phyloP scores from a whole-genome alignment of 2,329 filamentous ascomycete species.

The Aspergillus japonicus region DNA sequence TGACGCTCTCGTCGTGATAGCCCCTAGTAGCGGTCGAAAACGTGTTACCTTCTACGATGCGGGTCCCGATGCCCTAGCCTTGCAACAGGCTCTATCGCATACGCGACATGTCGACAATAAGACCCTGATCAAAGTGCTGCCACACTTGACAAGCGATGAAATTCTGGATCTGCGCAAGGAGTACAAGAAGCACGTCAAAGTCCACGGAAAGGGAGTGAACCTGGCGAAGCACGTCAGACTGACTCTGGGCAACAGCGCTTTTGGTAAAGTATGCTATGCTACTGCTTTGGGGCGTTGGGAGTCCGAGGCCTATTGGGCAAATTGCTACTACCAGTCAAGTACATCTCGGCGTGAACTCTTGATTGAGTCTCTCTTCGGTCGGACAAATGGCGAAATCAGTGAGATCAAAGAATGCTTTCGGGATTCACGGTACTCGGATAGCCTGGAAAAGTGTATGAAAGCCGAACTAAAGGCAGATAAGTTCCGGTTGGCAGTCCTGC shows the following conservation, averaged over 20 bases:
- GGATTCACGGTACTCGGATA: constrained; percentile 88
- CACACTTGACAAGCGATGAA: constrained; percentile 80
- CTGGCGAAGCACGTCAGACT: constrained; percentile 53
- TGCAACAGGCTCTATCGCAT: constrained; percentile 72
- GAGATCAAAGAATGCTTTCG: constrained; percentile 84
- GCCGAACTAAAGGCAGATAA: constrained; percentile 93
- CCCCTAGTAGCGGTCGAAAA: constrained; percentile 51
- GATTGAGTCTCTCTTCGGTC: constrained; percentile 89
- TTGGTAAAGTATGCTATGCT: constrained; percentile 90
- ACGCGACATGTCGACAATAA: constrained; percentile 66
- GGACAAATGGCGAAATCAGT: constrained; percentile 80
- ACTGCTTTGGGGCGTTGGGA: constrained; percentile 89
- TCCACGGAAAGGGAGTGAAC: constrained; percentile 50
- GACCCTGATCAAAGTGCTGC: constrained; percentile 78
- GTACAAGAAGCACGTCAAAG: constrained; percentile 85
- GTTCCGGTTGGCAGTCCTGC: constrained; percentile 83
- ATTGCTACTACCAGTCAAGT: constrained; percentile 93
- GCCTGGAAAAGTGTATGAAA: constrained; percentile 79
- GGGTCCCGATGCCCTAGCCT: constrained; percentile 70
- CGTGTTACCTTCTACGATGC: constrained; percentile 81
- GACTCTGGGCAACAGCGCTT: constrained; percentile 50
- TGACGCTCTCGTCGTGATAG: constrained; percentile 43
- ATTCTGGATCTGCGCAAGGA: constrained; percentile 80
- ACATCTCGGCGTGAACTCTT: constrained; percentile 81
- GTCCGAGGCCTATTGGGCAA: constrained; percentile 94